phyloP scores from a whole-genome alignment of 768 basidiomycete genomes.

The Naganishia friedmannii region DNA sequence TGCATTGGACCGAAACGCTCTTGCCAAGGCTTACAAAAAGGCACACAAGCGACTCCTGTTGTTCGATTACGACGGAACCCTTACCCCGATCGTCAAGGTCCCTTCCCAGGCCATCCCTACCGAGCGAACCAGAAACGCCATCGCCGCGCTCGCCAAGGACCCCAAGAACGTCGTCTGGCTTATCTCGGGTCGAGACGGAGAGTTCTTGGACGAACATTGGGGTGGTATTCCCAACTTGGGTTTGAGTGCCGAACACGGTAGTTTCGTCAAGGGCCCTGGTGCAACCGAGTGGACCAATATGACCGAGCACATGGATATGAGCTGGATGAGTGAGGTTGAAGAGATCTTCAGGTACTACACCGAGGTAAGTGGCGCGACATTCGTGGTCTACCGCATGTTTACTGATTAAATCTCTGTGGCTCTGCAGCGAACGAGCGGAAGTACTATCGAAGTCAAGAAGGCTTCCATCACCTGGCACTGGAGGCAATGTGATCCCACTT shows the following conservation, averaged over 20 bases:
- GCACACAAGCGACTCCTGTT: conserved; percentile 83
- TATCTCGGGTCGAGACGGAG: conserved; percentile 91
- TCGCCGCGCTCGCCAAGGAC: conserved; percentile 69
- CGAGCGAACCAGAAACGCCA: conserved; percentile 66
- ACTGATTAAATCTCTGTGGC: conserved; percentile 39
- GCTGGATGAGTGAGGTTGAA: conserved; percentile 91
- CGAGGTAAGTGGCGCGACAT: conserved; percentile 59
- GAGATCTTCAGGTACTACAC: conserved; percentile 97
- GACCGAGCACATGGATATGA: conserved; percentile 90
- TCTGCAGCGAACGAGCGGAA: conserved; percentile 76
- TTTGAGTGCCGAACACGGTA: conserved; percentile 93
- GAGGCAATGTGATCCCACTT: conserved; percentile 85
- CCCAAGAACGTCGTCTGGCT: conserved; percentile 91
- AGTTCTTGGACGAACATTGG: conserved; percentile 85
- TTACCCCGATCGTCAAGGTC: conserved; percentile 92
- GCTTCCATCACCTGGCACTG: conserved; percentile 99
- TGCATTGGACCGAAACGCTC: conserved; percentile 64
- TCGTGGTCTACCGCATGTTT: background rate
- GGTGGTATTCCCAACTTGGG: conserved; percentile 79
- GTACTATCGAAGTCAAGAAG: conserved; percentile 94
- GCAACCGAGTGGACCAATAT: conserved; percentile 75
- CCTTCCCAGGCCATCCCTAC: conserved; percentile 85
- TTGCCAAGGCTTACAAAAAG: conserved; percentile 63
- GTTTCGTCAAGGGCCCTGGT: conserved; percentile 77
- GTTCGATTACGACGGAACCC: conserved; percentile 96